Conservation (phyloP, 148 eudicot species). For the Vaccinium vitisidaea region DNA sequence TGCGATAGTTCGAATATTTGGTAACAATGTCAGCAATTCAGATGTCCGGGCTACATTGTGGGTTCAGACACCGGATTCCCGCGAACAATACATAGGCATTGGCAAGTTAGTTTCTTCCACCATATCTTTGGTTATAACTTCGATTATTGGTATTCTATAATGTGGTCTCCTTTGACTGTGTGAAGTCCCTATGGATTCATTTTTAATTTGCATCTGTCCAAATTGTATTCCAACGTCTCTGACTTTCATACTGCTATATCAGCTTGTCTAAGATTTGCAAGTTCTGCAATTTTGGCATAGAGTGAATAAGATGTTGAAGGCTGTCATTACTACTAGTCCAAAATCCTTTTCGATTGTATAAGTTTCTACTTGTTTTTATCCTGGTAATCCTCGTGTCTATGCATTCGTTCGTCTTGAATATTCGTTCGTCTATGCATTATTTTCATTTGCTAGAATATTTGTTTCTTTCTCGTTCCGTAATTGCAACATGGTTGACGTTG, state of each 20-base stretch:
- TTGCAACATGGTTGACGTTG: background rate
- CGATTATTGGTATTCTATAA: background rate
- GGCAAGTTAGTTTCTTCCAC: constrained; percentile 48
- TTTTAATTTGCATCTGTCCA: background rate
- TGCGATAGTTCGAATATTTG: constrained; percentile 76
- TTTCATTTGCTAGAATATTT: background rate
- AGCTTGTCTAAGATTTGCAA: background rate
- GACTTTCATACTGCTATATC: background rate
- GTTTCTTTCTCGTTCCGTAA: background rate
- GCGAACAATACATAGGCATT: constrained; percentile 81
- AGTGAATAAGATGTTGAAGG: background rate
- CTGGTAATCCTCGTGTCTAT: background rate
- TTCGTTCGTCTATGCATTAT: background rate
- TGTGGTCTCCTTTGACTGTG: constrained; percentile 2
- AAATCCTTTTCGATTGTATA: background rate
- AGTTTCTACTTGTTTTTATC: background rate
- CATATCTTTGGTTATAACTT: background rate
- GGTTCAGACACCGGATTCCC: constrained; percentile 70
- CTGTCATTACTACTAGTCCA: background rate
- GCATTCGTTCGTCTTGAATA: background rate
- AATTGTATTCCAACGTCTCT: background rate
- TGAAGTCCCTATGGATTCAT: background rate
- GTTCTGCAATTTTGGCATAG: background rate
- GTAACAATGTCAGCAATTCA: constrained; percentile 61
- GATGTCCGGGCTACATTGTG: constrained; percentile 70